Conservation (phyloP, 768 basidiomycete species). For the Tephrocybe sp. region DNA sequence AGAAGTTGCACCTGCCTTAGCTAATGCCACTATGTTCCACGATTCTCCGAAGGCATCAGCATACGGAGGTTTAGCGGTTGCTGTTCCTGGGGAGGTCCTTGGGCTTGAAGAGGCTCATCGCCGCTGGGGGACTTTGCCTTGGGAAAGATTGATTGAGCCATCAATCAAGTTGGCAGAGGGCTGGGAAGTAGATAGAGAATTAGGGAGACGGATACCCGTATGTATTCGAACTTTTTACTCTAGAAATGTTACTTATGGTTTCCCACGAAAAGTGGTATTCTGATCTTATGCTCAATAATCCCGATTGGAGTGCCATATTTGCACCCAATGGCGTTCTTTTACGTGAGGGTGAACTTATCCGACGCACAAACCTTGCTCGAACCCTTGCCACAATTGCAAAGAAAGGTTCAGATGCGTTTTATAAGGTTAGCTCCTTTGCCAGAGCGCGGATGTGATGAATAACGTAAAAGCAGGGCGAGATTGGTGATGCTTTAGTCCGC, state of each 20-base stretch:
- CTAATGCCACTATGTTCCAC: conserved; percentile 76
- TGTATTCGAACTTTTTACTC: conserved; percentile 16
- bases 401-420: conserved; percentile 80
- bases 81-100: conserved; percentile 86
- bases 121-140: conserved; percentile 79
- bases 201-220: conserved; percentile 71
- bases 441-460: conserved; percentile 13
- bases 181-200: conserved; percentile 77
- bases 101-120: conserved; percentile 83
- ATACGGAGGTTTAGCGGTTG: conserved; percentile 84
- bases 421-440: conserved; percentile 45
- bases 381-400: conserved; percentile 74
- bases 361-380: conserved; percentile 68
- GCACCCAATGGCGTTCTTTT: conserved; percentile 72
- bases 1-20: conserved; percentile 74
- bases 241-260: background rate
- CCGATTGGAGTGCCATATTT: conserved; percentile 83
- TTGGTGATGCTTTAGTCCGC: conserved; percentile 75
- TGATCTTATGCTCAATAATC: conserved; percentile 58
- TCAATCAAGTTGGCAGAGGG: conserved; percentile 71
- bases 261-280: conserved; percentile 34
- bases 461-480: conserved; percentile 55
- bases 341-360: conserved; percentile 71
- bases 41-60: conserved; percentile 46
- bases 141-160: conserved; percentile 77